A percentile compares a stretch with the other conserved stretches of the same genome.
Conservation (phyloP, 768 basidiomycete genomes). For the Termitomyces bulborhizus region DNA sequence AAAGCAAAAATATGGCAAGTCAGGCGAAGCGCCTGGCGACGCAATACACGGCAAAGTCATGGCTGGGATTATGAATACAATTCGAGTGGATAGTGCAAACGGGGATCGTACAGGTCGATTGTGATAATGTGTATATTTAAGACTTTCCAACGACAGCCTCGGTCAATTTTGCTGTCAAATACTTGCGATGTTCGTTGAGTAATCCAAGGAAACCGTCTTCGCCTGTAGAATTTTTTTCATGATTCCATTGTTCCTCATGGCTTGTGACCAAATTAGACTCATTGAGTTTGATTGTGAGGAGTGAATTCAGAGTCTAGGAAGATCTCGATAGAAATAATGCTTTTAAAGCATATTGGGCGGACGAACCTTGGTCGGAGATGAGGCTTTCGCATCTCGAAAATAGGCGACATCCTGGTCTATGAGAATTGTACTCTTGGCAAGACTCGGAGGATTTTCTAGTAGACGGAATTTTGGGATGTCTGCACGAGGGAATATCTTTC, state of each 20-base stretch:
- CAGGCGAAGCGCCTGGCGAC: constrained; percentile 66
- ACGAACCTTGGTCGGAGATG: background rate
- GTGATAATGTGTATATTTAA: background rate
- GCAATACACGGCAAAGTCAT: constrained; percentile 56
- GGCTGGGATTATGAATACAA: constrained; percentile 44
- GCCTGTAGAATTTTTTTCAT: background rate
- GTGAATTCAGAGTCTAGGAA: background rate
- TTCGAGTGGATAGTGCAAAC: background rate
- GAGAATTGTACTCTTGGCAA: background rate
- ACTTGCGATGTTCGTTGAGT: background rate
- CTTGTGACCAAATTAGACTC: background rate
- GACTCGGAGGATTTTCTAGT: background rate
- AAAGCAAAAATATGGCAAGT: constrained; percentile 57
- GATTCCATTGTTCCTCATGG: constrained; percentile 1
- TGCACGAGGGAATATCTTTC: background rate
- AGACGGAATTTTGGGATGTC: background rate
- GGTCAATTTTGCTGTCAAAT: background rate
- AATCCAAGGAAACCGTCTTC: constrained; percentile 1
- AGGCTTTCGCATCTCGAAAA: background rate
- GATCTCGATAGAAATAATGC: background rate
- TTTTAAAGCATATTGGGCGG: no score
- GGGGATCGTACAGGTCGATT: background rate
- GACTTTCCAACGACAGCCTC: background rate
- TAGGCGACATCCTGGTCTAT: background rate
- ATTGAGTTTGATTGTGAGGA: background rate